phyloP scores from a whole-genome alignment of 495 filamentous ascomycete genomes.

The Rhizodiscina lignyota region DNA sequence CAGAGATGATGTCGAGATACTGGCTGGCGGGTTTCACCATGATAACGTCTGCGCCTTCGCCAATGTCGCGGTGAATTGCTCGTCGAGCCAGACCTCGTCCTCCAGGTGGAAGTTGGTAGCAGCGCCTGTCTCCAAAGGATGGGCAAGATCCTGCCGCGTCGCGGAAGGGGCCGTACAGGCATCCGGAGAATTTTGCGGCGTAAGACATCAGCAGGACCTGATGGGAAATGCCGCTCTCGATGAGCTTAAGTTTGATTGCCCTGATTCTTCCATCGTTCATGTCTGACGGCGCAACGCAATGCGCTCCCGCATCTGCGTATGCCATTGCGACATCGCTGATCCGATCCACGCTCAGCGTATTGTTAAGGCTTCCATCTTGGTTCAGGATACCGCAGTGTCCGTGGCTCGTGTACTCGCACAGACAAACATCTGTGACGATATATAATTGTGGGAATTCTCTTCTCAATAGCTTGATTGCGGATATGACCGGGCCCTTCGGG shows the following conservation, averaged over 20 bases:
- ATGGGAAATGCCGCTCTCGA: slow-evolving; percentile 80
- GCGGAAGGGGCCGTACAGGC: slow-evolving; percentile 91
- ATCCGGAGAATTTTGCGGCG: slow-evolving; percentile 91
- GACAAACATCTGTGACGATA: slow-evolving; percentile 81
- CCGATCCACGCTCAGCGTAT: slow-evolving; percentile 75
- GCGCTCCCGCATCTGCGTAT: slow-evolving; percentile 83
- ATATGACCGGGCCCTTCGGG: slow-evolving; percentile 79
- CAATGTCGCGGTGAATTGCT: slow-evolving; percentile 78
- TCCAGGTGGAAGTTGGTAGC: slow-evolving; percentile 89
- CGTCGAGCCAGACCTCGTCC: slow-evolving; percentile 85
- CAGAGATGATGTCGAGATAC: slow-evolving; percentile 90
- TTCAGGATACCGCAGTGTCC: slow-evolving; percentile 92
- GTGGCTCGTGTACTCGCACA: slow-evolving; percentile 98
- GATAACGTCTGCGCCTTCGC: slow-evolving; percentile 90
- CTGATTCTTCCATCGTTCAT: slow-evolving; percentile 98
- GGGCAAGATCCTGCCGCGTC: slow-evolving; percentile 88
- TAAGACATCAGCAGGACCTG: slow-evolving; percentile 90
- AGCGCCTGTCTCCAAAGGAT: slow-evolving; percentile 84
- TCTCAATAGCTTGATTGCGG: slow-evolving; percentile 64
- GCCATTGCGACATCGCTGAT: slow-evolving; percentile 86
- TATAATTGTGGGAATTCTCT: slow-evolving; percentile 75
- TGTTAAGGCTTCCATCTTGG: slow-evolving; percentile 85
- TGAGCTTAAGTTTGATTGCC: slow-evolving; percentile 91
- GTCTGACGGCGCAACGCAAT: slow-evolving; percentile 92
- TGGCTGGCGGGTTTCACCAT: slow-evolving; percentile 96